Base-by-base conservation (phyloP, 345 rosid genomes). In the Pelargonium nanum region DNA sequence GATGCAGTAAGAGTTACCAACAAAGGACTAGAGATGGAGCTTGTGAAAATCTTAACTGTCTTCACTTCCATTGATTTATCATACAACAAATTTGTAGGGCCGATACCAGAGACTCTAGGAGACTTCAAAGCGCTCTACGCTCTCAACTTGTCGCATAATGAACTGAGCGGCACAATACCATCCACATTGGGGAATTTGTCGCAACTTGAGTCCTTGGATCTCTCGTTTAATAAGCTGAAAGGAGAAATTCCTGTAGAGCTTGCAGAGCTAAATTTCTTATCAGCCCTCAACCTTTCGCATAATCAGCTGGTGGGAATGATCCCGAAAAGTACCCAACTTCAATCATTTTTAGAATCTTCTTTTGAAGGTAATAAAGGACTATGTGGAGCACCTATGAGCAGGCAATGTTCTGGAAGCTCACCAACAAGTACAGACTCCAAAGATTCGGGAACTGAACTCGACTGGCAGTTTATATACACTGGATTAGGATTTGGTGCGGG, bases 61-160 rank as follows among this genome's bases (percentile, higher is more conserved):
- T 80, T 78, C 61, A 77, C 81, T 4, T 66, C 75, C 21, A 65
- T 80, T 8, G 85, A 77, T 24, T 53, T 83, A 24, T 80, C 83
- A 6, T 8, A 0, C 0, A 79, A 77, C 68, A 20, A 5, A 2
- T 65, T 84, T n/a, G 26, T 40, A 1, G 81, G 88, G 26, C 34
- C 34, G 30, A 25, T 83, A 26, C 84, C 83, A 44, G 58, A 63
- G 0, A 61, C 45, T 2, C 6, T 77, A 0, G 70, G 68, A 61
- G 22, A 12, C 4, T 62, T 81, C 25, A 30, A 7, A 15, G 67
- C 68, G 6, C 72, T 80, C 10, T 20, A 50, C 9, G 2, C 17
- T 5, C 45, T 80, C 12, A 71, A 70, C 40, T 53, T 77, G 21
- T 68, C 77, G 5, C 0, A 5, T 51, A 85, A 85, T 60, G 1